A percentile compares a stretch with the other conserved stretches of the same genome.
phyloP scores from a whole-genome alignment of 129 eudicot genomes.

The Solidago caesia region DNA sequence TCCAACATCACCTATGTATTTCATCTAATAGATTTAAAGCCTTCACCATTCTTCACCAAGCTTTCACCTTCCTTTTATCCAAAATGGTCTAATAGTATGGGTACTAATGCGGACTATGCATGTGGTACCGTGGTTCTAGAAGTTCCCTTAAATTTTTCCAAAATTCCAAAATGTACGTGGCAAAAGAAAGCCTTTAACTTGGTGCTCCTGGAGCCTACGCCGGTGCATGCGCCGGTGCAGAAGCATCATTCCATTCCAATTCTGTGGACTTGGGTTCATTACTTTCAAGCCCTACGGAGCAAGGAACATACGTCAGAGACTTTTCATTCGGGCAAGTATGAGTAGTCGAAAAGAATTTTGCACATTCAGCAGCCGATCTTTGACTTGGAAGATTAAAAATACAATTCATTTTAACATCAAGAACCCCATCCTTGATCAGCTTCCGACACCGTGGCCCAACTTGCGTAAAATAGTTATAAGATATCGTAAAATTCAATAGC shows the following conservation, averaged over 20 bases:
- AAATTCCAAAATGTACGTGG: slow-evolving; percentile 3
- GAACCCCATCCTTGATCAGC: slow-evolving; percentile 20
- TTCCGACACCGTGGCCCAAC: slow-evolving; percentile 41
- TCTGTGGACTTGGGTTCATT: slow-evolving; percentile 7
- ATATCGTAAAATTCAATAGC: slow-evolving; percentile 28
- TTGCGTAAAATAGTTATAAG: slow-evolving; percentile 45
- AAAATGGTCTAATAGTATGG: too few species aligned
- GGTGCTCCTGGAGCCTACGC: neutral
- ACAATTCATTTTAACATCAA: slow-evolving; percentile 51
- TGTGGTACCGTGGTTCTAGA: too few species aligned
- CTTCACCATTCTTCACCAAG: too few species aligned
- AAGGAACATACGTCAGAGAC: slow-evolving; percentile 20
- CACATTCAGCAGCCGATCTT: slow-evolving; percentile 44
- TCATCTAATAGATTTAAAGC: too few species aligned
- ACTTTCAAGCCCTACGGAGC: neutral
- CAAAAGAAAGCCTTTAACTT: slow-evolving; percentile 20
- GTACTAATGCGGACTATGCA: too few species aligned
- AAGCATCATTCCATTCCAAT: neutral
- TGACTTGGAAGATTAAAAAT: slow-evolving; percentile 40
- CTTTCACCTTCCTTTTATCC: too few species aligned
- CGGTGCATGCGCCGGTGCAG: neutral
- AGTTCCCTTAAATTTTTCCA: too few species aligned
- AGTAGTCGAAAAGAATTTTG: slow-evolving; percentile 17
- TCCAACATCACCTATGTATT: too few species aligned
- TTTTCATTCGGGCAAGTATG: slow-evolving; percentile 24